Percentiles rank a stretch among this genome's conserved stretches.
Evolutionary conservation across 129 eudicot species (phyloP).

Genomic region (Chrysanthemum seticuspe): DNA sequence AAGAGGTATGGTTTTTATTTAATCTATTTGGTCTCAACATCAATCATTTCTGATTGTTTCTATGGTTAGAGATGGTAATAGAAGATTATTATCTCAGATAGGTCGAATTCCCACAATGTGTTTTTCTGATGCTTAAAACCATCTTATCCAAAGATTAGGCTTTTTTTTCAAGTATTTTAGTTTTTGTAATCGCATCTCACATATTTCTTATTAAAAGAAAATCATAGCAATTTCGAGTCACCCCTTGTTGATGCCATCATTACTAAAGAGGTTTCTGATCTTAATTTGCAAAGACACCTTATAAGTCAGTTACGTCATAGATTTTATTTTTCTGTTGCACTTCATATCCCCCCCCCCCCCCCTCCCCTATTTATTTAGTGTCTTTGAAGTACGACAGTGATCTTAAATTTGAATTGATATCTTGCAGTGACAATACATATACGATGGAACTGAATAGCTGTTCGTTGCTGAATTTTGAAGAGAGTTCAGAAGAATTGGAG

Average conservation of each 20-base stretch:
- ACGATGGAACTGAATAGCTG: slow-evolving; percentile 19
- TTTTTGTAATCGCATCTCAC: too few species aligned
- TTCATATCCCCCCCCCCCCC: not conserved
- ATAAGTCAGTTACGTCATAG: not conserved
- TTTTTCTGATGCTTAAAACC: too few species aligned
- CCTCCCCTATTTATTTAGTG: too few species aligned
- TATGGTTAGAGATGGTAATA: too few species aligned
- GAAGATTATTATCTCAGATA: not conserved
- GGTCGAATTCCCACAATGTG: not conserved
- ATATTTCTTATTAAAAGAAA: too few species aligned
- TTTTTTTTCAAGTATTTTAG: too few species aligned
- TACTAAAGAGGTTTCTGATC: not conserved
- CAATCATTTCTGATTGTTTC: not conserved
- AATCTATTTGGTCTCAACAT: not conserved
- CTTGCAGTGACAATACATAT: slow-evolving; percentile 38
- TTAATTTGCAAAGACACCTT: not conserved
- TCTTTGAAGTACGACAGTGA: not conserved
- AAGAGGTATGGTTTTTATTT: slow-evolving; percentile 32
- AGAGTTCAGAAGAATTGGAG: slow-evolving; percentile 61
- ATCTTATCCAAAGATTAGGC: too few species aligned
- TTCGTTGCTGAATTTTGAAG: slow-evolving; percentile 43
- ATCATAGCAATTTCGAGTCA: too few species aligned
- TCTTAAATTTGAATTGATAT: slow-evolving; percentile 19
- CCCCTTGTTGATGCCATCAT: too few species aligned
- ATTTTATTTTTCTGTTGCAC: not conserved